Evolutionary conservation across 2,329 filamentous ascomycete genomes (phyloP).

Genomic region (Neocucurbitaria cava): DNA sequence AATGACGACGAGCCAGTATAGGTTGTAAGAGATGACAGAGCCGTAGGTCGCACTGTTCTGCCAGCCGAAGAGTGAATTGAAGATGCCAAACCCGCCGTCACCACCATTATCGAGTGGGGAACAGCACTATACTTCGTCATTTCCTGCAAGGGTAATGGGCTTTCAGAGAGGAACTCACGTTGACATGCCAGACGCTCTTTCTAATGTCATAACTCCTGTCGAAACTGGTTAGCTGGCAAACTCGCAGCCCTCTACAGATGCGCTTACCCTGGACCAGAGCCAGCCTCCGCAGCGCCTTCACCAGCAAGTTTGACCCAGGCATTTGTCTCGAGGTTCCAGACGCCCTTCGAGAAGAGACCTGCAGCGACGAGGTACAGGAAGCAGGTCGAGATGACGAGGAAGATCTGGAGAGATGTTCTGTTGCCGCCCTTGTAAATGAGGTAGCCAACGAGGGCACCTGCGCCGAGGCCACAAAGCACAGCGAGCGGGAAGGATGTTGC

Average conservation of each 20-base stretch:
- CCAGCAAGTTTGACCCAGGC: conserved; percentile 71
- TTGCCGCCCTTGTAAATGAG: conserved; percentile 78
- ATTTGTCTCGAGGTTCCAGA: conserved; percentile 77
- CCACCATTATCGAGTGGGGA: conserved; percentile 75
- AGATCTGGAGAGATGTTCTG: conserved; percentile 71
- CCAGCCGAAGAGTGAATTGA: conserved; percentile 88
- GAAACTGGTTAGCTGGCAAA: too few relatives aligned
- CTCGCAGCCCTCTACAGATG: too few relatives aligned
- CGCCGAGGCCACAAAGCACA: conserved; percentile 73
- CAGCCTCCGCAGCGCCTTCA: conserved; percentile 67
- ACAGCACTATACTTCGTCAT: conserved; percentile 67
- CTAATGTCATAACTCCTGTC: conserved; percentile 78
- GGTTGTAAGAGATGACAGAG: conserved; percentile 84
- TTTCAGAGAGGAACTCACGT: conserved; percentile 59
- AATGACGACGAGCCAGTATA: conserved; percentile 83
- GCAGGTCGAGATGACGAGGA: conserved; percentile 82
- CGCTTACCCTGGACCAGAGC: conserved; percentile 61
- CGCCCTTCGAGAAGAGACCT: conserved; percentile 77
- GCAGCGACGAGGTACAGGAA: conserved; percentile 85
- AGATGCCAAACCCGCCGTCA: conserved; percentile 82
- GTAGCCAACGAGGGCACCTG: conserved; percentile 72
- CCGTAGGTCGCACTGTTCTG: conserved; percentile 87
- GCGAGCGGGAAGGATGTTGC: conserved; percentile 79
- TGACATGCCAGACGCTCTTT: conserved; percentile 82
- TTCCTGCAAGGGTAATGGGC: not conserved